Evolutionary conservation across 139 green algal genomes (phyloP), one percentile per base, ranked within the genome.

Genomic region (Yamagishiella unicocca): DNA sequence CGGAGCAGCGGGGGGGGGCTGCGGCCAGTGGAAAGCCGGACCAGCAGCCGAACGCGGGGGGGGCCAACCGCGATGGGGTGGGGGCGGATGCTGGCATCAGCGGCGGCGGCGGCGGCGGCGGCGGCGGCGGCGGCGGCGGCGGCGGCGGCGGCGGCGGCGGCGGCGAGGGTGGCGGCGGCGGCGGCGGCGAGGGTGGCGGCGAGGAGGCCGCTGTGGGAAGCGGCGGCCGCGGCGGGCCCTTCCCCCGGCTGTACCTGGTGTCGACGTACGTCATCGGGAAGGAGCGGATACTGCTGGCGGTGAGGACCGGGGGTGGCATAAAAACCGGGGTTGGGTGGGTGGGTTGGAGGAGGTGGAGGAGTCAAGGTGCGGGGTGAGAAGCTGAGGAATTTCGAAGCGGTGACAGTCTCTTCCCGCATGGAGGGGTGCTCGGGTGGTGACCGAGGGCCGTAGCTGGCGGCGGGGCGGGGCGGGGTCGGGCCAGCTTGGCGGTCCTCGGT

Each of bases 231-330:
- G 70, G 45, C 68, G 43, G 40, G 6, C 70, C 50, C 35, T 93
- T 88, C 70, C 58, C n/a, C 24, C 88, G 89, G 38, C 61, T 96
- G 40, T 94, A 91, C 73, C 64, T 96, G 2, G 93, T 97, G 50
- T 89, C 74, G 35, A 96, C 94, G 0, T 97, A 97, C 71, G 89
- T 91, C 54, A 97, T 98, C 53, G 96, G 96, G 68, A 98, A 98
- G 91, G 96, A 98, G 92, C 85, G 90, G 10, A 88, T 97, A 40
- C 88, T 98, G 58, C 67, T 95, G n/a, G 93, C 80, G 73, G 89
- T n/a, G n/a, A n/a, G n/a, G n/a, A n/a, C n/a, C n/a, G n/a, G n/a
- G n/a, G n/a, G n/a, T n/a, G n/a, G n/a, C n/a, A n/a, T n/a, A n/a
- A n/a, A n/a, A n/a, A n/a, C n/a, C n/a, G n/a, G n/a, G n/a, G n/a